phyloP scores from a whole-genome alignment of 1,284 basidiomycete species.

The Macrocybe sp. region DNA sequence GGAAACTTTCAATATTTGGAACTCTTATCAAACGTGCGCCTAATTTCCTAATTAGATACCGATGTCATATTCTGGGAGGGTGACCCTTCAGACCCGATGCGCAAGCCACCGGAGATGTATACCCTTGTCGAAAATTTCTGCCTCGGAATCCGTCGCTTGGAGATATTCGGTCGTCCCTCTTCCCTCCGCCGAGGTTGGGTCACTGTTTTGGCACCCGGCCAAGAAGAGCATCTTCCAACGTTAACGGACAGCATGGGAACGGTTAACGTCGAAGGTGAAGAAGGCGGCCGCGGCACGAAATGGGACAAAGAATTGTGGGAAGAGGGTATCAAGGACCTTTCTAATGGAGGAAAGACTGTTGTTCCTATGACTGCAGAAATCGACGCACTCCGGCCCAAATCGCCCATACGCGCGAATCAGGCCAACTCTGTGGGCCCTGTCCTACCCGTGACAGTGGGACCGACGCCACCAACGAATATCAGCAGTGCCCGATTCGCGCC shows the following conservation, averaged over 20 bases:
- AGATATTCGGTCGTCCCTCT: conserved; percentile 80
- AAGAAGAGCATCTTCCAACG: conserved; percentile 43
- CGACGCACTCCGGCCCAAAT: conserved; percentile 83
- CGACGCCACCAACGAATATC: neutral
- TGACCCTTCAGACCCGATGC: conserved; percentile 70
- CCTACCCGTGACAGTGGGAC: conserved; percentile 11
- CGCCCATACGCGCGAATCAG: conserved; percentile 48
- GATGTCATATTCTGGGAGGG: conserved; percentile 97
- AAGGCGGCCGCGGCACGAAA: conserved; percentile 37
- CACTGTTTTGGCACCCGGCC: conserved; percentile 70
- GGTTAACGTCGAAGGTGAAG: conserved; percentile 35
- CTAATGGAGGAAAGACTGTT: conserved; percentile 50
- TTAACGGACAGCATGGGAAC: conserved; percentile 20
- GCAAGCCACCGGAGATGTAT: conserved; percentile 94
- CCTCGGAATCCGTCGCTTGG: conserved; percentile 86
- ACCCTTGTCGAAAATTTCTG: conserved; percentile 97
- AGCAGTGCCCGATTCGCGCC: conserved; percentile 15
- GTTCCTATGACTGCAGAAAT: conserved; percentile 78
- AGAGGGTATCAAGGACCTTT: conserved; percentile 47
- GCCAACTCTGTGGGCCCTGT: conserved; percentile 13
- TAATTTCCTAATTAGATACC: conserved; percentile 57
- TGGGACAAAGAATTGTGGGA: conserved; percentile 63
- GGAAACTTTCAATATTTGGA: neutral
- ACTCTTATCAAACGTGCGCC: too few relatives aligned
- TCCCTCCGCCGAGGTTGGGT: conserved; percentile 90